Evolutionary conservation across 2,329 filamentous ascomycete genomes (phyloP), one percentile per base, ranked within the genome.

Genomic region (Xylariaceae sp.): DNA sequence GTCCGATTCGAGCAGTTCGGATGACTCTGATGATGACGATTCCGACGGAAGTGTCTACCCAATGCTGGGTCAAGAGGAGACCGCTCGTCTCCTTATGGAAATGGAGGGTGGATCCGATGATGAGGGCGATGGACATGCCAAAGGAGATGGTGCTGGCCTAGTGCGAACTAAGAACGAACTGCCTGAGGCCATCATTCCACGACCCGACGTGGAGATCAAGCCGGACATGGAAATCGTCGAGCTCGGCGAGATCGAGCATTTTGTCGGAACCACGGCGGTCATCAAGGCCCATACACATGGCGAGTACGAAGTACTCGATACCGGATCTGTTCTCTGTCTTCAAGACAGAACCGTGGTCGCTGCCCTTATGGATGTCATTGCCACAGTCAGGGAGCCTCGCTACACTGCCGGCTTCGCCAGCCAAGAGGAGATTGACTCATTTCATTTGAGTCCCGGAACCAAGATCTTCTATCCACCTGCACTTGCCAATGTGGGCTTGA

Each of bases 401-500:
- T 99, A 97, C 75, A 89, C 88, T 1, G 83, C 97, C 8, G 83
- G 85, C 44, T 96, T 95, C 72, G 80, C 82, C 13, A 87, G 83
- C 53, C 77, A 83, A 1, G 82, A 85, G 5, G 89, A 92, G 57
- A 83, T 95, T 49, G 77, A 80, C 44, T 82, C 85, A 47, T 77
- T 86, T 23, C 87, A 86, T 4, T 74, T 96, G n/a, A 74, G 78
- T n/a, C 77, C 84, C 47, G 90, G 88, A 34, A 84, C 83, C 1
- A 83, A 84, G 53, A 77, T 97, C 2, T 96, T 84, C 76, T 97
- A 96, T 70, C 86, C 93, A 2, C 82, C 88, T 50, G 78, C 84
- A 7, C 88, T 94, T 72, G 91, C 91, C 47, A 86, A 82, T 0
- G 95, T 88, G 68, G 90, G 96, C 57, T 94, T 96, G 70, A 97